Evolutionary conservation across 208 protist species (phyloP).

Genomic region (Crithidia bombi): DNA sequence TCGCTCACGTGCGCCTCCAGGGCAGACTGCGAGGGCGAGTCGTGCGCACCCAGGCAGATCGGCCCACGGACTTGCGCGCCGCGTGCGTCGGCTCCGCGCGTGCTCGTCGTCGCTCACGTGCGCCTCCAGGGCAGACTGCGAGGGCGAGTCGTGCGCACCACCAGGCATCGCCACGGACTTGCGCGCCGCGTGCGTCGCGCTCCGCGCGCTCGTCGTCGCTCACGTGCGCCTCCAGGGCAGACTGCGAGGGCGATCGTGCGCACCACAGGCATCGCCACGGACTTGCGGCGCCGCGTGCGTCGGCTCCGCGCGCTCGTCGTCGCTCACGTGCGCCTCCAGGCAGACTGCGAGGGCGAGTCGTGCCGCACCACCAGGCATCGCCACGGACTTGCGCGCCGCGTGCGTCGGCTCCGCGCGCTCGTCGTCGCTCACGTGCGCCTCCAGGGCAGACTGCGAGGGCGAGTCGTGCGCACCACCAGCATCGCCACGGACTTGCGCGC

Average conservation of each 20-base stretch:
- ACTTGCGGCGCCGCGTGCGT: not conserved
- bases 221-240: constrained; percentile 6
- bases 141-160: no score
- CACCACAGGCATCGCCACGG: not conserved
- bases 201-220: no score
- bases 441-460: constrained; percentile 5
- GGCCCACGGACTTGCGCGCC: no score
- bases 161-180: no score
- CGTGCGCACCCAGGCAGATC: no score
- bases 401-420: constrained; percentile 1
- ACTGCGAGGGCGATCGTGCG: not conserved
- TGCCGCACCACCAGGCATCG: not conserved
- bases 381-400: not conserved
- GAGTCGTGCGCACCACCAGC: not conserved
- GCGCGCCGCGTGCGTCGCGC: no score
- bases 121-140: no score
- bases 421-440: constrained; percentile 12
- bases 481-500: constrained; percentile 7
- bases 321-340: no score
- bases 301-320: not conserved
- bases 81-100: no score
- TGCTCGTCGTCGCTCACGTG: no score
- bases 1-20: no score
- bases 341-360: not conserved
- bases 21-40: no score